Conservation (phyloP, 345 rosid species). For the Laguncularia racemosa region DNA sequence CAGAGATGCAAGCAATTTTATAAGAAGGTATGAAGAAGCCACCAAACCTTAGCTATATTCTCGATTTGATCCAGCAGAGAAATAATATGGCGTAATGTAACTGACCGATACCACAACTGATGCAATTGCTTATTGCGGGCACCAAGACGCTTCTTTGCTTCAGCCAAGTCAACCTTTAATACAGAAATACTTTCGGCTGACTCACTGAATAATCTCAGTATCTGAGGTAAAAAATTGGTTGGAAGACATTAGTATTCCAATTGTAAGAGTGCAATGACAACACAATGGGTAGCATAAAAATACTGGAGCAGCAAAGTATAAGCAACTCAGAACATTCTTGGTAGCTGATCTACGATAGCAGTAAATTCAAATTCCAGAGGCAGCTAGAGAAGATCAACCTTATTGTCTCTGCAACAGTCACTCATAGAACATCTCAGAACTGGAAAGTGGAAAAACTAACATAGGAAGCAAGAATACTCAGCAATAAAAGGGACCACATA, state of each 20-base stretch:
- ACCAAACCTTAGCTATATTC: constrained; percentile 91
- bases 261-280: background rate
- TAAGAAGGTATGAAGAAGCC: constrained; percentile 8
- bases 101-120: constrained; percentile 99
- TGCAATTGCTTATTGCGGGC: constrained; percentile 90
- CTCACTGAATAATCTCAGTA: constrained; percentile 89
- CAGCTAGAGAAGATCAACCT: no score
- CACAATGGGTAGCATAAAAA: background rate
- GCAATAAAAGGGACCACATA: no score
- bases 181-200: constrained; percentile 69
- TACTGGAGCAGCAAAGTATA: background rate
- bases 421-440: no score
- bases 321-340: no score
- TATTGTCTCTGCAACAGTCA: no score
- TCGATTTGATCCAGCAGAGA: constrained; percentile 91
- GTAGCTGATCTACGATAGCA: no score
- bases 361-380: no score
- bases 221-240: constrained; percentile 37
- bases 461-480: no score
- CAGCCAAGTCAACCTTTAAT: constrained; percentile 83
- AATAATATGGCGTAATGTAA: constrained; percentile 93
- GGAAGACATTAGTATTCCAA: background rate
- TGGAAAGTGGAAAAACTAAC: no score
- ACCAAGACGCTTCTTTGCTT: constrained; percentile 80
- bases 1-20: constrained; percentile 2